These are phyloP conservation scores for Sanghuangporus weigelae DNA, from an alignment of 1,284 basidiomycete genomes.

Conservation along the genomic window DNA sequence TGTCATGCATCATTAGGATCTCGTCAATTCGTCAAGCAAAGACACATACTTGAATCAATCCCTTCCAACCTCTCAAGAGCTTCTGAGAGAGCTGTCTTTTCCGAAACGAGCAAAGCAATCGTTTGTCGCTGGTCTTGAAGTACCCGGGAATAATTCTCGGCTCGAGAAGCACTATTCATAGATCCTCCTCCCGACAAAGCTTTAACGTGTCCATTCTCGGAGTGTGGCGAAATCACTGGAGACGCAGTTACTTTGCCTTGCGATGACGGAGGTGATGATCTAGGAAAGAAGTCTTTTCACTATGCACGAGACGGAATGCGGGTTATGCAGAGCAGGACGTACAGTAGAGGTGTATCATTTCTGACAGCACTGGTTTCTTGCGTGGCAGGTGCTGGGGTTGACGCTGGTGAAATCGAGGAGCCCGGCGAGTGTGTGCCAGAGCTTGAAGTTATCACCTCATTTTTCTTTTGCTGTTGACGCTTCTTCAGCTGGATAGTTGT, in stretches of 20 bases:
- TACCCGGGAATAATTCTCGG: slow-evolving; percentile 6
- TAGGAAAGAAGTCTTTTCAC: slow-evolving; percentile 4
- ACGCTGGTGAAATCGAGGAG: slow-evolving; percentile 42
- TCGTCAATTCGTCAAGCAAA: background rate
- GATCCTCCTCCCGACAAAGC: background rate
- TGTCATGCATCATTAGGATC: slow-evolving; percentile 23
- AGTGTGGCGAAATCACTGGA: background rate
- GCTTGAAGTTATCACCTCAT: slow-evolving; percentile 31
- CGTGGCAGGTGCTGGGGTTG: slow-evolving; percentile 20
- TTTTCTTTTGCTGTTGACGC: slow-evolving; percentile 65
- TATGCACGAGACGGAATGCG: slow-evolving; percentile 7
- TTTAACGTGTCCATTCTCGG: background rate
- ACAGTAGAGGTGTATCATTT: slow-evolving; percentile 27
- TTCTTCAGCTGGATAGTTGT: slow-evolving; percentile 52
- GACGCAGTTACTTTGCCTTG: background rate
- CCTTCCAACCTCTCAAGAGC: slow-evolving; percentile 30
- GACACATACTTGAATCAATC: slow-evolving; percentile 30
- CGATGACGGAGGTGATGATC: background rate
- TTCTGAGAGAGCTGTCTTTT: slow-evolving; percentile 31
- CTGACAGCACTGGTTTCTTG: slow-evolving; percentile 25
- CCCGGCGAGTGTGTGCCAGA: slow-evolving; percentile 35
- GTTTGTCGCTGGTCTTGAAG: slow-evolving; percentile 30
- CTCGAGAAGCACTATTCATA: background rate
- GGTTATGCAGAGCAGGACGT: background rate
- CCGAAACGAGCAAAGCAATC: slow-evolving; percentile 34